Percentiles rank a stretch among this genome's conserved stretches.
These are phyloP conservation scores for Ephemerocybe angulata DNA, from an alignment of 768 basidiomycete genomes.

Conservation along the genomic window DNA sequence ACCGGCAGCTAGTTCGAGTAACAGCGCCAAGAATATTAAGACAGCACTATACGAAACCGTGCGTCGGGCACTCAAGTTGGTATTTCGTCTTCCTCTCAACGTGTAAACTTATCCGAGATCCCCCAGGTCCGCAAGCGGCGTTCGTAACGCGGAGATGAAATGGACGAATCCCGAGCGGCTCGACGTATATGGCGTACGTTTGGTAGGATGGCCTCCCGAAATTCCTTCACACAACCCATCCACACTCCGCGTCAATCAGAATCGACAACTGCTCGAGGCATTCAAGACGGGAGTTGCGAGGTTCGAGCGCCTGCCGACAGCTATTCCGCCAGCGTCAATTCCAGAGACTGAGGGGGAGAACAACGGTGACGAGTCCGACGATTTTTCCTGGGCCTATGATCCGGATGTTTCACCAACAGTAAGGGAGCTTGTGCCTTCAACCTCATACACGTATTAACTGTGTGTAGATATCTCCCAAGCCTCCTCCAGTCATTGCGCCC, in stretches of 20 bases:
- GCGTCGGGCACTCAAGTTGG: slow-evolving; percentile 53
- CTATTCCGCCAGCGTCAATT: background rate
- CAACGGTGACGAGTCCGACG: slow-evolving; percentile 22
- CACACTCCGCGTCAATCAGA: slow-evolving; percentile 49
- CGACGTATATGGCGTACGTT: slow-evolving; percentile 51
- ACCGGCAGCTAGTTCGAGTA: slow-evolving; percentile 12
- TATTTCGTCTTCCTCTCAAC: slow-evolving; percentile 1
- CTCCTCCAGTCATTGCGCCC: background rate
- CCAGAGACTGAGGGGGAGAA: slow-evolving; percentile 8
- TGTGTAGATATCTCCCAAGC: background rate
- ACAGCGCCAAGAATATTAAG: slow-evolving; percentile 40
- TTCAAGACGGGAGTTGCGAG: slow-evolving; percentile 45
- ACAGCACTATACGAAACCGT: slow-evolving; percentile 52
- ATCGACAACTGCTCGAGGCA: slow-evolving; percentile 48
- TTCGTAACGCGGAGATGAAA: slow-evolving; percentile 70
- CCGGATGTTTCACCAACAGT: slow-evolving; percentile 21
- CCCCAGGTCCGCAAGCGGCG: slow-evolving; percentile 49
- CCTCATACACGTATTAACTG: background rate
- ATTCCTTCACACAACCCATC: slow-evolving; percentile 65
- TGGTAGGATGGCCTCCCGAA: slow-evolving; percentile 61
- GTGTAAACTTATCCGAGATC: slow-evolving; percentile 2
- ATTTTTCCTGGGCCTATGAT: slow-evolving; percentile 45
- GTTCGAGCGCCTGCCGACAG: slow-evolving; percentile 36
- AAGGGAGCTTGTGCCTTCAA: background rate
- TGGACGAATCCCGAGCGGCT: slow-evolving; percentile 66